Base-by-base conservation (phyloP, 371 early-diverging fungal genomes). In the Haplosporangium sp. region DNA sequence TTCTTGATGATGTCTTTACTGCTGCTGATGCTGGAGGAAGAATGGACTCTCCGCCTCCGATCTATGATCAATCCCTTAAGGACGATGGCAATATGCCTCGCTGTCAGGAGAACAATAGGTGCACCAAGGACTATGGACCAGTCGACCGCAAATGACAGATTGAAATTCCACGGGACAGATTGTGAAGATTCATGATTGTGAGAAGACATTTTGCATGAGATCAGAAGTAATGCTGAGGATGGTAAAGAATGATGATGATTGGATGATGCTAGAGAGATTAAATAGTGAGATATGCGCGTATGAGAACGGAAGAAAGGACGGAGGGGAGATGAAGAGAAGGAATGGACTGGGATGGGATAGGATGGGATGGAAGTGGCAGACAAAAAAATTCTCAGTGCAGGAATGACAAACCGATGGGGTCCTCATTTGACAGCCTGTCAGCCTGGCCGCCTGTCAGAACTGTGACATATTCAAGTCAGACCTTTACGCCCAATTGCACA, bases 101-200 rank as follows among this genome's bases (percentile, higher is more conserved):
- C 67, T 47, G 67, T 59, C 21, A 76, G n/a, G 8, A 65, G 37
- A n/a, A 70, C 55, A 23, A 76, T 37, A 40, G 76, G 76, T 8
- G 55, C 47, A 7, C 55, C 59, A 12, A 76, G 37, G 6, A 57
- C 67, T 16, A 76, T 67, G 52, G 62, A 62, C 76, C 76, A 76
- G 62, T 58, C 67, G 29, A 70, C 29, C 4, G 76, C 76, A 45
- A 70, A 76, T 23, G 57, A 29, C 38, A 76, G 63, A 58, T 76
- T 70, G 14, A 53, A 8, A 56, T 76, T 76, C 76, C 76, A 76
- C n/a, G 76, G 76, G 10, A 71, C 70, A 14, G 76, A 55, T 40
- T 41, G 13, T 46, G 60, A 29, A 29, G 29, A 42, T 13, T 54
- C 45, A 37, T 74, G 64, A 42, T 62, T 21, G 53, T 72, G 64